Conservation (phyloP, 371 early-diverging fungal species). For the Blastocladiella emersonii region DNA sequence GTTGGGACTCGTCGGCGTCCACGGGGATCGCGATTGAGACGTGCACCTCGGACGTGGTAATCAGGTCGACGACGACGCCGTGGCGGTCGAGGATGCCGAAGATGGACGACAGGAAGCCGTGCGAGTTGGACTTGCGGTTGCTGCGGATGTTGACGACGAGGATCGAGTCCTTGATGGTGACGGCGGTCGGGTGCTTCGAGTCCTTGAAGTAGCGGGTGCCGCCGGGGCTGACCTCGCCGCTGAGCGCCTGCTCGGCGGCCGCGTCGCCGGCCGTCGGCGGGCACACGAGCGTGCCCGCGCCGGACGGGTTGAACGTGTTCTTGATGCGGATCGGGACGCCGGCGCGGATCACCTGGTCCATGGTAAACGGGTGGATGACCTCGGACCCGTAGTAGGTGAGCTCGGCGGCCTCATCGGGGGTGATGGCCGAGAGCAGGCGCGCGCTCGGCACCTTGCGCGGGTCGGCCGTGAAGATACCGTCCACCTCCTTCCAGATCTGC, state of each 20-base stretch:
- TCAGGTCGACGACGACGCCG: slow-evolving; percentile 87
- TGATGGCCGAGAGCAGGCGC: slow-evolving; percentile 72
- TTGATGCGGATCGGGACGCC: slow-evolving; percentile 94
- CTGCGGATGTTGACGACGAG: slow-evolving; percentile 87
- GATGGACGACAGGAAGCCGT: slow-evolving; percentile 90
- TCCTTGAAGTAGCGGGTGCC: neutral
- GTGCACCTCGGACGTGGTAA: slow-evolving; percentile 68
- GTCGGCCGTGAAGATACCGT: slow-evolving; percentile 97
- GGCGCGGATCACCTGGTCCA: slow-evolving; percentile 94
- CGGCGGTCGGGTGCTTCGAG: slow-evolving; percentile 56
- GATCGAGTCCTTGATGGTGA: slow-evolving; percentile 91
- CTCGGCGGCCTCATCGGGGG: slow-evolving; percentile 97
- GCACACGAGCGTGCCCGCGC: slow-evolving; percentile 83
- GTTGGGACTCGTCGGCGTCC: neutral
- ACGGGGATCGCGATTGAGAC: slow-evolving; percentile 1
- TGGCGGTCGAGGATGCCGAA: slow-evolving; percentile 75
- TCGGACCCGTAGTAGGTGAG: slow-evolving; percentile 95
- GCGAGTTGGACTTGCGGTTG: slow-evolving; percentile 81
- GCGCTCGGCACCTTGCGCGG: slow-evolving; percentile 92
- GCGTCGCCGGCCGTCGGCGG: slow-evolving; percentile 30
- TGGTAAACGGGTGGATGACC: slow-evolving; percentile 97
- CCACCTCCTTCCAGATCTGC: slow-evolving; percentile 98
- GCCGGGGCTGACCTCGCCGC: neutral
- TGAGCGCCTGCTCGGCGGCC: slow-evolving; percentile 7
- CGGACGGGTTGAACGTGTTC: slow-evolving; percentile 84